These are phyloP conservation scores for Colletotrichum filicis DNA, from an alignment of 2,329 filamentous ascomycete genomes.

Conservation along the genomic window DNA sequence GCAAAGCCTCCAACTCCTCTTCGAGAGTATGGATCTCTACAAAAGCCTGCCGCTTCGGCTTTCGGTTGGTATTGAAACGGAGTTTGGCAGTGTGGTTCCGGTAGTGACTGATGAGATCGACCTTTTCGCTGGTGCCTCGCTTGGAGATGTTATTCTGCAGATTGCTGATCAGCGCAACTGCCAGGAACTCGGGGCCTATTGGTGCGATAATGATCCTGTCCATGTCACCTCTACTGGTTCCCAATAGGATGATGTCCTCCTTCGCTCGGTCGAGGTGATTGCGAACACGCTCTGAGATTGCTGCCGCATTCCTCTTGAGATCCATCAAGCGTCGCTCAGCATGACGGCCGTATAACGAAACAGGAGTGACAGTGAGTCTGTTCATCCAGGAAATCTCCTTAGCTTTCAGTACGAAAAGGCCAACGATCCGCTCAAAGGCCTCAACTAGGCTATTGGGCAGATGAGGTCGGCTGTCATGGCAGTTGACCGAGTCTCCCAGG, in stretches of 20 bases:
- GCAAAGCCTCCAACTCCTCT: slow-evolving; percentile 37
- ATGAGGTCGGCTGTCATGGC: slow-evolving; percentile 9
- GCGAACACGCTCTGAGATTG: neutral
- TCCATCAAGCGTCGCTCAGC: slow-evolving; percentile 11
- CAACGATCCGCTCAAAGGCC: slow-evolving; percentile 35
- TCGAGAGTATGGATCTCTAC: slow-evolving; percentile 36
- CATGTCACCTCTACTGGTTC: slow-evolving; percentile 24
- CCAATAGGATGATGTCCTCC: slow-evolving; percentile 36
- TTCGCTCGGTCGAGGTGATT: slow-evolving; percentile 31
- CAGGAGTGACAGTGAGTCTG: neutral
- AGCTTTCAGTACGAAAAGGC: slow-evolving; percentile 25
- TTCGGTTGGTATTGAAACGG: slow-evolving; percentile 25
- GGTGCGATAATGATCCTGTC: slow-evolving; percentile 12
- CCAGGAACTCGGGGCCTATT: slow-evolving; percentile 33
- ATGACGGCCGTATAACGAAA: neutral
- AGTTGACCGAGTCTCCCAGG: neutral
- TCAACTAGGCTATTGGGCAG: slow-evolving; percentile 35
- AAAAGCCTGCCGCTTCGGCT: slow-evolving; percentile 35
- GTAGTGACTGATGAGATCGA: slow-evolving; percentile 30
- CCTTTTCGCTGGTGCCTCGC: neutral
- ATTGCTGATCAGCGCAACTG: slow-evolving; percentile 2
- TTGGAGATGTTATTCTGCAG: slow-evolving; percentile 18
- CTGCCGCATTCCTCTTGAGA: neutral
- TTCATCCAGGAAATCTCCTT: slow-evolving; percentile 29
- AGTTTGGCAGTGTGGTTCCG: slow-evolving; percentile 11